Percentiles rank a stretch among this genome's conserved stretches.
Conservation (phyloP, 2,329 filamentous ascomycete species). For the Fusarium brachygibbosum region DNA sequence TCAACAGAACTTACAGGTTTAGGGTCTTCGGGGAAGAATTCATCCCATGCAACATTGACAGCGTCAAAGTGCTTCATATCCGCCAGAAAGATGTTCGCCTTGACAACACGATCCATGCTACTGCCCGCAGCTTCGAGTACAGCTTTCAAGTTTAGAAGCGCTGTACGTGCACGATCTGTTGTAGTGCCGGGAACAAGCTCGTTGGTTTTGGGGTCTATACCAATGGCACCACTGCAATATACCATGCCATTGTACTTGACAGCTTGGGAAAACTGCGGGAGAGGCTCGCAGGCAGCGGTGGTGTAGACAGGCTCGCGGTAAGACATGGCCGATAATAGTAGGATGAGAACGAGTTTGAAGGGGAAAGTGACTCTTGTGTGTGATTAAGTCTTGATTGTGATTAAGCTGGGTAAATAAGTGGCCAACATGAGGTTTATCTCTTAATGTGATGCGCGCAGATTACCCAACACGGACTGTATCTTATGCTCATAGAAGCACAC, state of each 20-base stretch:
- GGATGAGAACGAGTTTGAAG: too few relatives aligned
- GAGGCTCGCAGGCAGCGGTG: background rate
- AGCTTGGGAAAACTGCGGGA: slow-evolving; percentile 7
- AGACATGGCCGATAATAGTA: background rate
- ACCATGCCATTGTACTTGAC: slow-evolving; percentile 8
- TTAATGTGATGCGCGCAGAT: too few relatives aligned
- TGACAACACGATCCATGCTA: slow-evolving; percentile 1
- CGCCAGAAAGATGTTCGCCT: slow-evolving; percentile 14
- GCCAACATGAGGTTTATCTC: too few relatives aligned
- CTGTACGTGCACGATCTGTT: slow-evolving; percentile 1
- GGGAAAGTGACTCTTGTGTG: too few relatives aligned
- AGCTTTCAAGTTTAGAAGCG: background rate
- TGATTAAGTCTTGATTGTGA: too few relatives aligned
- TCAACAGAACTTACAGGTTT: background rate
- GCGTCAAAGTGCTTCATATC: slow-evolving; percentile 14
- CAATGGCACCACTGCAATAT: slow-evolving; percentile 7
- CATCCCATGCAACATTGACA: slow-evolving; percentile 17
- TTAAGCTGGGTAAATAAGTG: too few relatives aligned
- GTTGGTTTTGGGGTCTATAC: slow-evolving; percentile 2
- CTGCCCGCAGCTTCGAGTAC: slow-evolving; percentile 15
- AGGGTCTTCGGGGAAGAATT: background rate
- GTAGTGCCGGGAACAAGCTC: background rate
- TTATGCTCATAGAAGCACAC: too few relatives aligned
- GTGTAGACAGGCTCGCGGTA: background rate
- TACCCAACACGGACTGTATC: too few relatives aligned